These are phyloP conservation scores for Periconia sp. DNA, from an alignment of 2,329 filamentous ascomycete genomes.

Conservation along the genomic window DNA sequence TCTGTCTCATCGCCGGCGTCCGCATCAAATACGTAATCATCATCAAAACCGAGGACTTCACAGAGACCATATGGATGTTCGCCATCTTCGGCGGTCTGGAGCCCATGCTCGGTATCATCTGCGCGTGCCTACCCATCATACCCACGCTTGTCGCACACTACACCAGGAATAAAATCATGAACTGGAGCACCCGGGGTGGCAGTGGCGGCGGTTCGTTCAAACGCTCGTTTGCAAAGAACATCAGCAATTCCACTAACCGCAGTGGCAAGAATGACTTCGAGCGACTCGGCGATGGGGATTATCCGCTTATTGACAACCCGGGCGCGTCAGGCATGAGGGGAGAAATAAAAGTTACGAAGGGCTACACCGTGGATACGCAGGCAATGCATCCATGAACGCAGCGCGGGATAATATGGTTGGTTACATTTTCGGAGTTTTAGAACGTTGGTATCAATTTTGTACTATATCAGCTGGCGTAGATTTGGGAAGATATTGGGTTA, in stretches of 20 bases:
- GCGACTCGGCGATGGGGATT: conserved; percentile 2
- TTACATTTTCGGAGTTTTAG: too few relatives aligned
- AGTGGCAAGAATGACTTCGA: neutral
- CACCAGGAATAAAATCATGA: neutral
- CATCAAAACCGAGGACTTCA: conserved; percentile 9
- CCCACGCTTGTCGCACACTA: conserved; percentile 5
- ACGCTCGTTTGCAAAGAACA: neutral
- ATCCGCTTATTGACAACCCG: conserved; percentile 1
- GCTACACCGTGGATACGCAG: neutral
- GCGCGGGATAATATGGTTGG: too few relatives aligned
- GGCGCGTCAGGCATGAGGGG: neutral
- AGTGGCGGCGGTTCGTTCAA: neutral
- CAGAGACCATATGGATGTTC: conserved; percentile 7
- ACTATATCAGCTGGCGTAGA: too few relatives aligned
- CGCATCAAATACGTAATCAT: conserved; percentile 11
- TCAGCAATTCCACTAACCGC: neutral
- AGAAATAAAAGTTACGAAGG: neutral
- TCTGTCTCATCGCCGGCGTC: conserved; percentile 8
- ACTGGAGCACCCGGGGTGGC: conserved; percentile 2
- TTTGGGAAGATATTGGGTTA: too few relatives aligned
- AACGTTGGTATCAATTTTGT: too few relatives aligned
- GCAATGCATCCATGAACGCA: too few relatives aligned
- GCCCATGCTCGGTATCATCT: conserved; percentile 15
- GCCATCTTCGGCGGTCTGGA: conserved; percentile 11
- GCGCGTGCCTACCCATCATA: conserved; percentile 11